Evolutionary conservation across 768 basidiomycete species (phyloP), one percentile per base, ranked within the genome.

Genomic region (Pulveroboletus sp.): DNA sequence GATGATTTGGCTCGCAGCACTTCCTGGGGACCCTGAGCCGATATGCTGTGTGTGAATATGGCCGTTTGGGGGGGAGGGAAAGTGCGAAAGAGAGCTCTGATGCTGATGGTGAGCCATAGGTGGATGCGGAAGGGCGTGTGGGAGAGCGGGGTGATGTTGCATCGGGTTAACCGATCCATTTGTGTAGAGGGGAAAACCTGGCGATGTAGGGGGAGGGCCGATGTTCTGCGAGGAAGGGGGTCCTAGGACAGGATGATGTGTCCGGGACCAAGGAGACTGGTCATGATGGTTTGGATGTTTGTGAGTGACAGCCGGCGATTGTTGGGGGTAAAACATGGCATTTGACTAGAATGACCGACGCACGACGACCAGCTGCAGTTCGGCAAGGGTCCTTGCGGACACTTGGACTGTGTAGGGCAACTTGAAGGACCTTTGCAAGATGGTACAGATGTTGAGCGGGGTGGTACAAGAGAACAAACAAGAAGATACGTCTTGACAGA

Each of bases 241-340:
- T 33, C 60, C 79, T 65, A 75, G 81, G 65, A 62, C 81, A 56
- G 68, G 79, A 39, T 75, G 81, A 61, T 85, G 85, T 25, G 79
- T 68, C 24, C 85, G 76, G 35, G 76, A 72, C 87, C 87, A 90
- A 41, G 84, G 78, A 20, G 78, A 76, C 72, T 84, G 85, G 71
- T 89, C 87, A 66, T 86, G 84, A 63, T 85, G 85, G 52, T 74
- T 79, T 57, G 85, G 72, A 57, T 88, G 76, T 65, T 89, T 89
- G 75, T 86, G 87, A 55, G 77, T 73, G 63, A 90, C 82, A 63
- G 81, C 85, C 63, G 88, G 87, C 56, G 88, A 89, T 69, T 87
- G 87, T 65, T 88, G 87, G 62, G 87, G 77, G 70, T 87, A 90
- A 74, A 87, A 90, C 87, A 90, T 90, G 53, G 75, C 76, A 76